phyloP scores from a whole-genome alignment of 2,329 filamentous ascomycete genomes.

The Penicillium thymicola region DNA sequence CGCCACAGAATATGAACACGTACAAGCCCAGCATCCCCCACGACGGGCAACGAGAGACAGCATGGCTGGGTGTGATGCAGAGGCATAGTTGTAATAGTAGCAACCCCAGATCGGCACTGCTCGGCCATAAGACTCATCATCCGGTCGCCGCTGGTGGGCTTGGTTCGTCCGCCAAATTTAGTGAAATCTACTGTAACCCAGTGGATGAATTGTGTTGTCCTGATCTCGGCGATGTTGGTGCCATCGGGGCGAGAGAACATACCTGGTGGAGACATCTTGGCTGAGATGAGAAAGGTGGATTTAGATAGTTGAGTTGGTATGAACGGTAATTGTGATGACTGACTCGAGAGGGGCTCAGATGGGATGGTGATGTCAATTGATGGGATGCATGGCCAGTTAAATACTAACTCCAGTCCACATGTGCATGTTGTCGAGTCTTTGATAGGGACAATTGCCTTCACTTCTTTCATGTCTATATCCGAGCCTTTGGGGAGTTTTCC shows the following conservation, averaged over 20 bases:
- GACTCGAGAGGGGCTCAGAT: neutral
- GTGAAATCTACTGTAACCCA: constrained; percentile 4
- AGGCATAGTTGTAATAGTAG: neutral
- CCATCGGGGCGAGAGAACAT: constrained; percentile 1
- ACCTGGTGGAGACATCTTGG: neutral
- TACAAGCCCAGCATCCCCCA: neutral
- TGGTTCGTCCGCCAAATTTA: neutral
- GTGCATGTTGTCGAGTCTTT: neutral
- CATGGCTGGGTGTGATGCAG: neutral
- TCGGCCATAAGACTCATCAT: constrained; percentile 6
- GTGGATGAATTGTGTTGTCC: neutral
- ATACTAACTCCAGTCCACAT: neutral
- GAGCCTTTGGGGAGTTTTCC: neutral
- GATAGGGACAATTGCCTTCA: neutral
- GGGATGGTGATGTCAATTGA: neutral
- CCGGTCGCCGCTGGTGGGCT: neutral
- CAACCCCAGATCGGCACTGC: neutral
- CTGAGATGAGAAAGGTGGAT: neutral
- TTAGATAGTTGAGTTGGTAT: neutral
- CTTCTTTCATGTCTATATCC: neutral
- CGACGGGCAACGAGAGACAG: constrained; percentile 1
- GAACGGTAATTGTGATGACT: neutral
- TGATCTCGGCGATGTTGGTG: neutral
- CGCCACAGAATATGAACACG: neutral
- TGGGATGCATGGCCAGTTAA: neutral